phyloP scores from a whole-genome alignment of 176 grass and related monocot genomes.

The Avena insularis region DNA sequence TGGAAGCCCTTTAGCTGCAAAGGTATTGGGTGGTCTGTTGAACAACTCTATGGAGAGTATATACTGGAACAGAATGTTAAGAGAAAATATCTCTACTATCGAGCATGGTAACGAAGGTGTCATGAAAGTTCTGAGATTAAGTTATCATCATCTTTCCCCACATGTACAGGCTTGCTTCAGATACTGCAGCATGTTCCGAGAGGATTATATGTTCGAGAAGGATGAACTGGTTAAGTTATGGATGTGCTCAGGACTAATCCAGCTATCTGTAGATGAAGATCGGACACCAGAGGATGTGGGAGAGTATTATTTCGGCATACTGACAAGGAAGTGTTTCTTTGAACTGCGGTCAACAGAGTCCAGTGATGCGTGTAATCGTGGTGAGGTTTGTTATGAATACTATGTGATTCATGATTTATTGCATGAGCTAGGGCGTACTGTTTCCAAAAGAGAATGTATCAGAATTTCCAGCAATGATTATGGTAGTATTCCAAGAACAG shows the following conservation, averaged over 20 bases:
- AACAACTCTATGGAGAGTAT: background rate
- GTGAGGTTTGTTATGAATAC: background rate
- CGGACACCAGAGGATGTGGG: slow-evolving; percentile 9
- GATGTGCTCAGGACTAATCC: slow-evolving; percentile 14
- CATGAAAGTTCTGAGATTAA: slow-evolving; percentile 18
- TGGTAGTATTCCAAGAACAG: background rate
- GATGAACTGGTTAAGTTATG: background rate
- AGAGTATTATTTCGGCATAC: background rate
- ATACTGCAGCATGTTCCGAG: background rate
- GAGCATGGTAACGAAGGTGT: slow-evolving; percentile 17
- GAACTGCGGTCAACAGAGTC: background rate
- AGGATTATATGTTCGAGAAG: background rate
- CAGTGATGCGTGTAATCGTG: background rate
- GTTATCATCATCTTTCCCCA: background rate
- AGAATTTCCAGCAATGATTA: background rate
- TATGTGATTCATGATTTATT: slow-evolving; percentile 24
- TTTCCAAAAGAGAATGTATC: background rate
- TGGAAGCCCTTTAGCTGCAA: slow-evolving; percentile 4
- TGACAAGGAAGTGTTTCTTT: background rate
- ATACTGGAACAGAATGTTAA: background rate
- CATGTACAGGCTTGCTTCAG: slow-evolving; percentile 23
- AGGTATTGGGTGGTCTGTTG: background rate
- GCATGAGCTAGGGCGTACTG: background rate
- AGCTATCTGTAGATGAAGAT: background rate
- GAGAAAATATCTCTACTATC: background rate